Percentiles rank a stretch among this genome's conserved stretches.
phyloP scores from a whole-genome alignment of 2,329 filamentous ascomycete genomes.

The Colletotrichum limetticola region DNA sequence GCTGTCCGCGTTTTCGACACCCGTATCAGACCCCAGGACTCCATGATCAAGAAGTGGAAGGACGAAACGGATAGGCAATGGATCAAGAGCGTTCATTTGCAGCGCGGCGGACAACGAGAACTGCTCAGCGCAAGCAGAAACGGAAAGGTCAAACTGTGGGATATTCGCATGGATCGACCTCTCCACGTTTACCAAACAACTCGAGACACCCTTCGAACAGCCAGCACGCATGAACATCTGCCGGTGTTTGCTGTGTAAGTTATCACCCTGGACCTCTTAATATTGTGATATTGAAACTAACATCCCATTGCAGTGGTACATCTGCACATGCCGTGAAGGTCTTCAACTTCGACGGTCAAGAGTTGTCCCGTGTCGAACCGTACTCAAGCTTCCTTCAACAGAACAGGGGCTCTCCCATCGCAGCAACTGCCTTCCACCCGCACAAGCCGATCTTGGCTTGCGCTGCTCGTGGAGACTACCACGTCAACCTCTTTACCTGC shows the following conservation, averaged over 20 bases:
- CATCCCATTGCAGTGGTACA: conserved; percentile 73
- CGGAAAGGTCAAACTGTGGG: conserved; percentile 95
- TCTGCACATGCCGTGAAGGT: conserved; percentile 89
- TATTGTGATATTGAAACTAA: conserved; percentile 40
- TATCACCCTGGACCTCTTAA: neutral
- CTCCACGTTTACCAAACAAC: conserved; percentile 80
- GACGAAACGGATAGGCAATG: conserved; percentile 87
- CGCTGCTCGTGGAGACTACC: conserved; percentile 85
- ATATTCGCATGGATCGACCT: conserved; percentile 86
- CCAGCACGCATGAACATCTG: conserved; percentile 94
- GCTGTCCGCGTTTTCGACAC: conserved; percentile 95
- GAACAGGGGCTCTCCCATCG: conserved; percentile 83
- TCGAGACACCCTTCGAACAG: conserved; percentile 80
- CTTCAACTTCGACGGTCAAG: conserved; percentile 86
- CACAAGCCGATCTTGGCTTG: conserved; percentile 92
- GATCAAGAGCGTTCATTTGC: conserved; percentile 97
- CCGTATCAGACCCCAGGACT: conserved; percentile 82
- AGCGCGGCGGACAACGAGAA: conserved; percentile 92
- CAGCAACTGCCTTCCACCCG: conserved; percentile 92
- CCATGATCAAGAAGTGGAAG: conserved; percentile 97
- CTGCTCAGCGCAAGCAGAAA: conserved; percentile 90
- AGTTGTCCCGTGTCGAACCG: conserved; percentile 86
- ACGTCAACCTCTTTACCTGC: conserved; percentile 89
- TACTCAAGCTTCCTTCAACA: conserved; percentile 90
- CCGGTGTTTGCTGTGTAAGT: conserved; percentile 94